Base-by-base conservation (phyloP, 257 asterid genomes). In the Ajuga chamaepitys region DNA sequence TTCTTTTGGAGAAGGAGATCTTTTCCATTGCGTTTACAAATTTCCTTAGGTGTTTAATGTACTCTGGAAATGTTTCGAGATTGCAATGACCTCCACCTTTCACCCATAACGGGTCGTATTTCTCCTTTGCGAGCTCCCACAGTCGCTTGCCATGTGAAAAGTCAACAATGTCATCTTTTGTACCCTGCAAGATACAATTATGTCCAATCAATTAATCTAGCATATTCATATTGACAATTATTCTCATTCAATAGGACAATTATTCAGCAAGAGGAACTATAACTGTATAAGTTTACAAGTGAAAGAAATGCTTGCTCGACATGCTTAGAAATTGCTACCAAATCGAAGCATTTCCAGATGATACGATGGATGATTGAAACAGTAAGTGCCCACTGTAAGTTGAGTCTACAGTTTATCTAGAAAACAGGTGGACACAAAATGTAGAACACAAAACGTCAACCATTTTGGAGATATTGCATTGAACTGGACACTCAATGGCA, bases 31-130 rank as follows among this genome's bases (percentile, higher is more conserved):
- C 95, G 16, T 71, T 81, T 12, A 94, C 53, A 44, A 90, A 94
- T 71, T 81, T 94, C 61, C 89, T 74, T 55, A 94, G 77, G 81
- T 91, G 96, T 70, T 80, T 90, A 44, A 94, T 88, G 80, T 85
- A 94, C 78, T 86, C 98, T 0, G 95, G 98, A 67, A 81, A 94
- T 7, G 98, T 94, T 70, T 94, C 99, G 9, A 94, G 86, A 76
- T 94, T 94, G 80, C 99, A 91, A 55, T 94, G 99, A n/a, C 99
- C 95, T 40, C 98, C 97, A 3, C 99, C 99, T 76, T 85, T 75
- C 45, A 94, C 85, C 99, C 99, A 94, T 66, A 90, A 67, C 0
- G 96, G 99, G 40, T 94, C 99, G 16, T 94, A 94, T 74, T 94
- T 94, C 75, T 94, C 99, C 75, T 75, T 72, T 4, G 99, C 78